Evolutionary conservation across 139 green algal genomes (phyloP), one percentile per base, ranked within the genome.

Genomic region (Bryopsis sp.): DNA sequence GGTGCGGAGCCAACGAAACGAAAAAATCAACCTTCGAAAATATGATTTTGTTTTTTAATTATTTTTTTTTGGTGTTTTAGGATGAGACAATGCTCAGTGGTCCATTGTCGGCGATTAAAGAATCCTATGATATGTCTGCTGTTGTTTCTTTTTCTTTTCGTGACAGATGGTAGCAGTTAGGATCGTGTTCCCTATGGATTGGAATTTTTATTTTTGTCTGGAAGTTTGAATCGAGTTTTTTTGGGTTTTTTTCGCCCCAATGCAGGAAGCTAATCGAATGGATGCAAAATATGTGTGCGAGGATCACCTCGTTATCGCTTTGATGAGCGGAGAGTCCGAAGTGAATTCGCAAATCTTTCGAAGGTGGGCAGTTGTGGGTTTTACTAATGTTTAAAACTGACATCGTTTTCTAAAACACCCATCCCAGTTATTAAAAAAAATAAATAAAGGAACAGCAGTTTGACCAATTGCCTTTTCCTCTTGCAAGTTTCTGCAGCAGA

Each of bases 221-320:
- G 43, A 19, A 54, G 19, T 54, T 54, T 54, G 11, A 26, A 11
- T 54, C 43, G 19, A 54, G 43, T 26, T 54, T 54, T 19, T 54
- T n/a, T n/a, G n/a, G n/a, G n/a, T 54, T 54, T 54, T 11, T 19
- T 54, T 11, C 43, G 43, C 11, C 43, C 19, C 15, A 29, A 43
- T 67, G 19, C 28, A 67, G 35, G 7, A 50, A 11, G 37, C 62
- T 34, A 35, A 69, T 38, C 35, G 24, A 4, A 69, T 69, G 62
- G 62, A 54, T 50, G 38, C 37, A 4, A 28, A 35, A 6, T 69
- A 69, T 38, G 62, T 69, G 5, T n/a, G 39, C 26, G 35, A 57
- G 26, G 62, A 69, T 35, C 62, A 69, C 26, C 22, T 69, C 7
- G 7, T 69, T 7, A 58, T 69, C 15, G 62, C 38, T 57, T 35